Conservation (phyloP, 495 filamentous ascomycete species). For the Melanomma pulvis-pyrius region DNA sequence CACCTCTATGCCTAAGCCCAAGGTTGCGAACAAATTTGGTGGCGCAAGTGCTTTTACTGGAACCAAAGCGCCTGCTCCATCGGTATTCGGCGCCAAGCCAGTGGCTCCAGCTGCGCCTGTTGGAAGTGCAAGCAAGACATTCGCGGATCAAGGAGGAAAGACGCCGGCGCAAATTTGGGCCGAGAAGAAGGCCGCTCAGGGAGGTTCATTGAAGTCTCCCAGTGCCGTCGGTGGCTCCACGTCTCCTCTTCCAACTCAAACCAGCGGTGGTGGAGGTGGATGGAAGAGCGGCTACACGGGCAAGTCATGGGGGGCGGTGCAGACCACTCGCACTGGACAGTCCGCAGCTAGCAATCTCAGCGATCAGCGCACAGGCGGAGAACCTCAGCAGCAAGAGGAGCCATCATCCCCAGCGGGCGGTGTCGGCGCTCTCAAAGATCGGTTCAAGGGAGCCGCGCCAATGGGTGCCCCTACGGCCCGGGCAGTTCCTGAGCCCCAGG, state of each 20-base stretch:
- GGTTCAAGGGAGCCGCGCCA: constrained; percentile 69
- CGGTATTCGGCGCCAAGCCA: constrained; percentile 58
- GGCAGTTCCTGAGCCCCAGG: constrained; percentile 50
- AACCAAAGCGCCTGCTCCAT: constrained; percentile 84
- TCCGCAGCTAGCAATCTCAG: constrained; percentile 59
- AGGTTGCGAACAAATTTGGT: constrained; percentile 85
- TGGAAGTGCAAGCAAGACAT: constrained; percentile 83
- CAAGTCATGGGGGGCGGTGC: constrained; percentile 84
- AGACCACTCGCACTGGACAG: constrained; percentile 69
- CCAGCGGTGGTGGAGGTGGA: constrained; percentile 64
- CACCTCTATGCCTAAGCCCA: constrained; percentile 88
- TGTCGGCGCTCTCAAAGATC: constrained; percentile 72
- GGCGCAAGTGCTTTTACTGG: constrained; percentile 70
- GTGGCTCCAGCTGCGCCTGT: constrained; percentile 60
- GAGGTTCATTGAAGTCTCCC: constrained; percentile 52
- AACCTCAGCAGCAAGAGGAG: constrained; percentile 53
- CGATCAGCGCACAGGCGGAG: constrained; percentile 62
- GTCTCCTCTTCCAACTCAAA: constrained; percentile 63
- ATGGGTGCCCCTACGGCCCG: constrained; percentile 61
- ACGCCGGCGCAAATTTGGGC: constrained; percentile 97
- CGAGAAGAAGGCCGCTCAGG: constrained; percentile 87
- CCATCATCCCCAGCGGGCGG: constrained; percentile 59
- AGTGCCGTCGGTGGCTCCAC: constrained; percentile 46
- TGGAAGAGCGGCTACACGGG: constrained; percentile 91
- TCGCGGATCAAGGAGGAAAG: constrained; percentile 92